phyloP scores from a whole-genome alignment of 495 filamentous ascomycete genomes.

The Lophiostoma macrostomum region DNA sequence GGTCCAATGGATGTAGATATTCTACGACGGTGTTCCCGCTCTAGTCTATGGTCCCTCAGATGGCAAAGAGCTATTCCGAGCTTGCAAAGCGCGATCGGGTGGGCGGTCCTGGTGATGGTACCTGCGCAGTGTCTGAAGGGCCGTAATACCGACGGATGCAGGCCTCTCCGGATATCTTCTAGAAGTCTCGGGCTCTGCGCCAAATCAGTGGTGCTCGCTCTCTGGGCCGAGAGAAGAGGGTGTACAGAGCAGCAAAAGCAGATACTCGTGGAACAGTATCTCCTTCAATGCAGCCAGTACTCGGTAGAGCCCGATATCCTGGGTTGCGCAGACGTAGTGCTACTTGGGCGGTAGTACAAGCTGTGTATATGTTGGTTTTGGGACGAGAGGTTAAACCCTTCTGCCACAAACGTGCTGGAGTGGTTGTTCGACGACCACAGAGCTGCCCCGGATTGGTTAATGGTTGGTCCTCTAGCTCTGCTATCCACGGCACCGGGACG shows the following conservation, averaged over 20 bases:
- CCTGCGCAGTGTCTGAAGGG: constrained; percentile 25
- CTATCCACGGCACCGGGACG: constrained; percentile 20
- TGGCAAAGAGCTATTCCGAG: constrained; percentile 16
- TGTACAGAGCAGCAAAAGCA: constrained; percentile 33
- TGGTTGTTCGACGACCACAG: constrained; percentile 25
- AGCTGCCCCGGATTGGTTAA: constrained; percentile 26
- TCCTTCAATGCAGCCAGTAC: constrained; percentile 19
- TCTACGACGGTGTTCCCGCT: constrained; percentile 24
- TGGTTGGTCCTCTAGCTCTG: constrained; percentile 10
- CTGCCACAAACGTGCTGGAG: constrained; percentile 30
- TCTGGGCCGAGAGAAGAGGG: constrained; percentile 26
- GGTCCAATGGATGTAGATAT: constrained; percentile 20
- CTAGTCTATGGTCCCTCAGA: constrained; percentile 24
- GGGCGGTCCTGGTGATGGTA: constrained; percentile 23
- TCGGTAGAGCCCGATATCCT: constrained; percentile 33
- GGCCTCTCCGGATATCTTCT: constrained; percentile 33
- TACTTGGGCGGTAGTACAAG: constrained; percentile 28
- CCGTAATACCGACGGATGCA: constrained; percentile 33
- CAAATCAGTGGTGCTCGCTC: constrained; percentile 31
- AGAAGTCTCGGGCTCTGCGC: constrained; percentile 31
- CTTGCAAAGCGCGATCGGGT: constrained; percentile 4
- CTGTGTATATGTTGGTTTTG: constrained; percentile 26
- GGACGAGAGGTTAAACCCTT: constrained; percentile 26
- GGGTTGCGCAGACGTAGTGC: constrained; percentile 35
- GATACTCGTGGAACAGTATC: constrained; percentile 21